These are phyloP conservation scores for Phytophthora pistaciae DNA, from an alignment of 352 stramenopile genomes.

Conservation along the genomic window DNA sequence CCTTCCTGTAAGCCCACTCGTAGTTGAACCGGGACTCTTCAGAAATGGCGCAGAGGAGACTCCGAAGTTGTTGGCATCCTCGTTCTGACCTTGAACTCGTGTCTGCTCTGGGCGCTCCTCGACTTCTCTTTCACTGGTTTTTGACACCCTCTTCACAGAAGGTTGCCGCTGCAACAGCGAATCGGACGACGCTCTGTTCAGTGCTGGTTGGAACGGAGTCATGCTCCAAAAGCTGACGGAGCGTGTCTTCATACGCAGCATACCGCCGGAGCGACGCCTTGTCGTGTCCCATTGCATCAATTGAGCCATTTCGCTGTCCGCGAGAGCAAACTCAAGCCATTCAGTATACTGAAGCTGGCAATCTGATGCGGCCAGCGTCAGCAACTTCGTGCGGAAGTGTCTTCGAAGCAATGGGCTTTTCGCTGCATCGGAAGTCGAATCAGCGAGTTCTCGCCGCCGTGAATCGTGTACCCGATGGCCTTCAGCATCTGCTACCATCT, in stretches of 20 bases:
- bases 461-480: constrained; percentile 13
- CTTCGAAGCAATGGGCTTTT: constrained; percentile 56
- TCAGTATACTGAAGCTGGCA: constrained; percentile 36
- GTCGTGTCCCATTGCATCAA: constrained; percentile 48
- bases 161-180: constrained; percentile 30
- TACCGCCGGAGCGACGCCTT: constrained; percentile 5
- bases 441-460: constrained; percentile 4
- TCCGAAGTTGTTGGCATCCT: constrained; percentile 24
- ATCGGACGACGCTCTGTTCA: constrained; percentile 32
- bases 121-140: not conserved
- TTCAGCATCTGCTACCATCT: constrained; percentile 38
- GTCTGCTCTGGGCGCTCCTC: constrained; percentile 13
- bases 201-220: constrained; percentile 29
- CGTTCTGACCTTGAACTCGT: not conserved
- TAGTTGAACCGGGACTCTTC: constrained; percentile 16
- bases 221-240: constrained; percentile 35
- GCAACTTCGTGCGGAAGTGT: constrained; percentile 58
- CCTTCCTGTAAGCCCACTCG: constrained; percentile 4
- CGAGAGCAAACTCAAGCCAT: constrained; percentile 48
- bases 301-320: constrained; percentile 42
- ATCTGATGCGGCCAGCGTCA: constrained; percentile 35
- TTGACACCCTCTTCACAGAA: constrained; percentile 5
- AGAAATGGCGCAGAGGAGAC: constrained; percentile 33
- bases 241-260: constrained; percentile 17
- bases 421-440: constrained; percentile 34